Evolutionary conservation across 2,329 filamentous ascomycete species (phyloP), one percentile per base, ranked within the genome.

Genomic region (Trichoderma atroviride): DNA sequence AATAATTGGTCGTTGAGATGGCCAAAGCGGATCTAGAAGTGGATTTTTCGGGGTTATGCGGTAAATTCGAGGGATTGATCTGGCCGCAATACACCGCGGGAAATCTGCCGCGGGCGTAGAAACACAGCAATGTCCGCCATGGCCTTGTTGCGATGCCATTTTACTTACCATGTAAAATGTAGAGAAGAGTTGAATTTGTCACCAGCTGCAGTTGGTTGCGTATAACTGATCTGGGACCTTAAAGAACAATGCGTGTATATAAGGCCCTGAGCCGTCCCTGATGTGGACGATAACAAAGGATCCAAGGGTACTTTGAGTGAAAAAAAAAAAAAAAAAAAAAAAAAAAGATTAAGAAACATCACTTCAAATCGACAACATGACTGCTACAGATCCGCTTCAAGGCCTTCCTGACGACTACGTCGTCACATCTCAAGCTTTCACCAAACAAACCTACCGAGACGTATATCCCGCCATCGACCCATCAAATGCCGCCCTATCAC

Each of bases 401-500:
- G 35, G 24, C 14, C 16, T 57, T 57, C 62, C 62, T 13, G 62
- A 66, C 4, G 62, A 66, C 13, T 47, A 57, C 5, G 24, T 47
- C 14, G 53, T 66, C 27, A 66, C 35, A 4, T 47, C 62, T 24
- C 62, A 66, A 10, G 62, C 62, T 2, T 68, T 68, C n/a, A 68
- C 64, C 27, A 52, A 52, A 14, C 27, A 68, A 16, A 6, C 11
- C 29, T 53, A 68, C 37, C 55, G 37, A n/a, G 56, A 68, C 14
- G 22, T 68, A 11, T 68, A 68, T 68, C 56, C 64, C 24, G 56
- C 64, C 13, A 37, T 68, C 7, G 56, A 68, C 22, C 56, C 56
- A 4, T 68, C 64, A 16, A 60, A 58, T n/a, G n/a, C 64, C 29
- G 64, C 64, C 31, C n/a, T 68, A 14, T 68, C 64, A 13, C 64